Evolutionary conservation across 768 basidiomycete genomes (phyloP), one percentile per base, ranked within the genome.

Genomic region (Holtermannia corniformis): DNA sequence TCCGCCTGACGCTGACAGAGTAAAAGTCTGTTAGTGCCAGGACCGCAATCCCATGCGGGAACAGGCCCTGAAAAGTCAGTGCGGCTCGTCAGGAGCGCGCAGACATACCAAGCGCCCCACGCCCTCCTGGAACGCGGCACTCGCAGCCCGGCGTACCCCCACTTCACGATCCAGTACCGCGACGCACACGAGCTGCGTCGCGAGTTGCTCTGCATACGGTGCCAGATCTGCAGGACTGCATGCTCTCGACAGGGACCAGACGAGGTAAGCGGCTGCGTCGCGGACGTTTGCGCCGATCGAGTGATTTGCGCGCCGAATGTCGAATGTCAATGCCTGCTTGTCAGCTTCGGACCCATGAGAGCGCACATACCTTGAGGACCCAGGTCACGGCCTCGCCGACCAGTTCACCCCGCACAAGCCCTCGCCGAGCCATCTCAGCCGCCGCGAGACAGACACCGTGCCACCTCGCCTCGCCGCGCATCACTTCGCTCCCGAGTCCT

Each of bases 91-190:
- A 44, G 47, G 20, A 50, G 58, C 46, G 24, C 20, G 13, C 12
- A 21, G 13, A 72, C 83, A 71, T 65, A 95, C 93, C 75, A 85
- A 85, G 67, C 95, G 77, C 12, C 95, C 95, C 37, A 96, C 95
- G 64, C 85, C 84, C 74, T 99, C 95, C 73, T 99, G 95, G 69
- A 88, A 97, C 12, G 92, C 88, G 16, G 95, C 95, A 71, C 93
- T 97, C 12, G 92, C 92, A 13, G 95, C 93, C 59, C 95, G 76
- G 22, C 95, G 80, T 51, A 99, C 90, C 56, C 89, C 87, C 24
- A 96, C 82, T 72, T 99, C 95, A 26, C 95, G 81, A 75, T 99
- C 95, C 67, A 82, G 92, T 25, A 89, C 74, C 1, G 93, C 82
- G 22, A 88, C 85, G 21, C 81, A 79, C n/a, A 83, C 81, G 54